Evolutionary conservation across 345 rosid species (phyloP).

Genomic region (Mangifera indica): DNA sequence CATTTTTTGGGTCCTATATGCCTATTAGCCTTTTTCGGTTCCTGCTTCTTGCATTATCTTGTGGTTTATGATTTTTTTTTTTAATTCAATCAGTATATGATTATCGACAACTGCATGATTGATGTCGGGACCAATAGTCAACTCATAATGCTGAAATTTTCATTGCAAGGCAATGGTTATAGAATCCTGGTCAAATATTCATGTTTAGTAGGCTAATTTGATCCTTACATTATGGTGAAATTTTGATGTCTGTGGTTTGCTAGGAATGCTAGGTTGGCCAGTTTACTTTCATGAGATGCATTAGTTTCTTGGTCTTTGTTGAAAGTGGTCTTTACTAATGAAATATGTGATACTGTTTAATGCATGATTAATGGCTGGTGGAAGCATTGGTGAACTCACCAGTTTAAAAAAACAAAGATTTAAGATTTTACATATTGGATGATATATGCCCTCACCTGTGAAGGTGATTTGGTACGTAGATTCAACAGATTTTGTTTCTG

Average conservation of each 20-base stretch:
- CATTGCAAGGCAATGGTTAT: constrained; percentile 1
- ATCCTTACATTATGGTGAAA: neutral
- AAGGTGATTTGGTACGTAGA: neutral
- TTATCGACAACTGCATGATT: constrained; percentile 6
- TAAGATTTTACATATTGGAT: constrained; percentile 3
- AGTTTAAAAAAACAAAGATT: neutral
- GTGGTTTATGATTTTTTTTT: too few relatives aligned
- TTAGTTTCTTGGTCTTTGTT: constrained; percentile 4
- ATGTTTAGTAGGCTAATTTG: neutral
- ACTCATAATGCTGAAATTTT: neutral
- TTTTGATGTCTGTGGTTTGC: neutral
- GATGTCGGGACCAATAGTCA: neutral
- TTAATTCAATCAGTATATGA: constrained; percentile 2
- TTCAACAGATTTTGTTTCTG: neutral
- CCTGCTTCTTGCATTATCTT: constrained; percentile 5
- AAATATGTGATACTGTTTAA: constrained; percentile 2
- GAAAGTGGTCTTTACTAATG: neutral
- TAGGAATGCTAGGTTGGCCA: neutral
- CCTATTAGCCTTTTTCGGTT: constrained; percentile 7
- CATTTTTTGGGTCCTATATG: constrained; percentile 8
- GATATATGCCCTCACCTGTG: neutral
- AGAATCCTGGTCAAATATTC: neutral
- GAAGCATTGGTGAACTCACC: neutral
- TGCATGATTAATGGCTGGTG: neutral
- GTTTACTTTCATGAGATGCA: neutral